Conservation (phyloP, 192 early-diverging fungal genomes). For the Coemansia aciculifera region DNA sequence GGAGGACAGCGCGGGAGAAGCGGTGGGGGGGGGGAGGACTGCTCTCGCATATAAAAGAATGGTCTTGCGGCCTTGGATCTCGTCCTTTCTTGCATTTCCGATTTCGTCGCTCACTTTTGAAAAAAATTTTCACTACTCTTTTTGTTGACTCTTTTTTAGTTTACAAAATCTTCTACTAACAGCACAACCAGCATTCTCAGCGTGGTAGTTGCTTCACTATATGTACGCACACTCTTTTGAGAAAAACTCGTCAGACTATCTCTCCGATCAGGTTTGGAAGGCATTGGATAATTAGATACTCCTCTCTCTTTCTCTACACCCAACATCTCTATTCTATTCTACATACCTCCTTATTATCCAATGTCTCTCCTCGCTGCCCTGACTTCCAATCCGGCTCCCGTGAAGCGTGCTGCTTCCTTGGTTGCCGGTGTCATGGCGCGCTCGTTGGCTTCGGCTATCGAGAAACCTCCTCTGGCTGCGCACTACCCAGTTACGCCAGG, state of each 20-base stretch:
- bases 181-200: background rate
- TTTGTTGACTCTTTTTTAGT: background rate
- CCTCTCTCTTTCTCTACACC: conserved; percentile 12
- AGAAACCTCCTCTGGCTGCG: conserved; percentile 30
- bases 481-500: conserved; percentile 59
- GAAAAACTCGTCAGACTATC: conserved; percentile 87
- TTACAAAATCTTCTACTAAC: too few relatives aligned
- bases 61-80: background rate
- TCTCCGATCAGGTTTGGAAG: conserved; percentile 74
- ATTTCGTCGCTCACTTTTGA: background rate
- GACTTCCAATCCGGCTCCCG: conserved; percentile 14
- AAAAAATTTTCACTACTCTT: conserved; percentile 6
- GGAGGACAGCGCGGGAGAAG: background rate
- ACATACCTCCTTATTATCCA: conserved; percentile 7
- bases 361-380: conserved; percentile 29
- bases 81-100: background rate
- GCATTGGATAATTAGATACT: conserved; percentile 36
- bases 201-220: conserved; percentile 13
- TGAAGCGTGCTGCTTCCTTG: background rate
- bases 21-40: too few relatives aligned
- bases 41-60: background rate
- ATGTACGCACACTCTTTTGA: conserved; percentile 85
- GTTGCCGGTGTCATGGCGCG: conserved; percentile 29
- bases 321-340: background rate
- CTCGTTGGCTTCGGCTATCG: conserved; percentile 40